These are phyloP conservation scores for Fusarium equiseti DNA, from an alignment of 2,329 filamentous ascomycete genomes.

Conservation along the genomic window DNA sequence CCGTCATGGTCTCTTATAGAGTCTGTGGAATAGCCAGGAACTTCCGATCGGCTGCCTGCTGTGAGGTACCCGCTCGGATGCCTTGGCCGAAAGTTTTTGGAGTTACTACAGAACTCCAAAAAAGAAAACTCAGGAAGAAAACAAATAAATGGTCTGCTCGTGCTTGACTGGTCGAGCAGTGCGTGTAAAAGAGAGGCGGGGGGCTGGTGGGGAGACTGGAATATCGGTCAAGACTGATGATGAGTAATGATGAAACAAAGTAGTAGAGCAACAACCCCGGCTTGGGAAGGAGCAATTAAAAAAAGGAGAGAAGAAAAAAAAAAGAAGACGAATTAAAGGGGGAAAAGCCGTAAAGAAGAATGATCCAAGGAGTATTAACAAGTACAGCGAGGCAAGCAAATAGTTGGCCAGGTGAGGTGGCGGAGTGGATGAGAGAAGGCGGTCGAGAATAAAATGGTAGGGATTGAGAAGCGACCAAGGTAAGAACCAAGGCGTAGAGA, in stretches of 20 bases:
- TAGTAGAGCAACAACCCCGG: constrained; percentile 22
- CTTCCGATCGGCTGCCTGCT: constrained; percentile 40
- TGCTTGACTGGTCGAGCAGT: constrained; percentile 39
- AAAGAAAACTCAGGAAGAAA: constrained; percentile 27
- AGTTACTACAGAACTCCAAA: constrained; percentile 30
- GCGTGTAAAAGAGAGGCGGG: constrained; percentile 16
- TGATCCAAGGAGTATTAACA: constrained; percentile 15
- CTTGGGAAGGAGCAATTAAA: constrained; percentile 7
- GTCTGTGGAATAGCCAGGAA: constrained; percentile 28
- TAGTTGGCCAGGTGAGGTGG: constrained; percentile 34
- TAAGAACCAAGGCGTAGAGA: constrained; percentile 30
- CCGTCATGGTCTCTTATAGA: constrained; percentile 51
- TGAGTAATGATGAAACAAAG: constrained; percentile 35
- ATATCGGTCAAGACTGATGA: constrained; percentile 41
- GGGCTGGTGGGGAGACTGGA: constrained; percentile 39
- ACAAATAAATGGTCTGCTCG: constrained; percentile 22
- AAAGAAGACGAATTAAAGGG: constrained; percentile 29
- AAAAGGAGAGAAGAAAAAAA: neutral
- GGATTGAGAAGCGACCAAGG: constrained; percentile 35
- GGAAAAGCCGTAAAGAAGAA: constrained; percentile 24
- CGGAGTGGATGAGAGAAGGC: constrained; percentile 43
- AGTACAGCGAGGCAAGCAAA: constrained; percentile 26
- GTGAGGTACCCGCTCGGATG: constrained; percentile 42
- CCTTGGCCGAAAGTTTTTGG: constrained; percentile 31
- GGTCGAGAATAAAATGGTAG: constrained; percentile 40